These are phyloP conservation scores for Bipolaris sorokiniana DNA, from an alignment of 2,329 filamentous ascomycete species.

Conservation along the genomic window DNA sequence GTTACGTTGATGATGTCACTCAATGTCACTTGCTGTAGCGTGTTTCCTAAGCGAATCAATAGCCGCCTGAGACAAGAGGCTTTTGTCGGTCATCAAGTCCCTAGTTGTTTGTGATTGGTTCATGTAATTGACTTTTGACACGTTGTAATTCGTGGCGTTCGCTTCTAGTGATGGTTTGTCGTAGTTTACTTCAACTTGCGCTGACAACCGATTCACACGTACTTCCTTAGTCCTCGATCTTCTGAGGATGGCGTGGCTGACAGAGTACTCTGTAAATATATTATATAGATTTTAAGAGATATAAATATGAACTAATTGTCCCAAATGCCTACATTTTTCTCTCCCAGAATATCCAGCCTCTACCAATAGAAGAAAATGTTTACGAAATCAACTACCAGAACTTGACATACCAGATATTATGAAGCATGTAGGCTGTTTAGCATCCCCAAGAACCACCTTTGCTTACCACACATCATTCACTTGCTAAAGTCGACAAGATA, in stretches of 20 bases:
- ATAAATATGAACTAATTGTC: no score
- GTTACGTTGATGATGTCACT: constrained; percentile 10
- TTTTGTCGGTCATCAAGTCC: constrained; percentile 4
- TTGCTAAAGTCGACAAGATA: constrained; percentile 1
- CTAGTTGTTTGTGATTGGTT: not conserved
- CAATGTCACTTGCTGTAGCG: constrained; percentile 4
- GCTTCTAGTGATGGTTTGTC: not conserved
- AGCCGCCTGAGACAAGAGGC: not conserved
- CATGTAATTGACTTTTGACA: not conserved
- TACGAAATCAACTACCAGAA: not conserved
- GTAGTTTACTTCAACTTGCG: no score
- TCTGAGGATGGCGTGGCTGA: no score
- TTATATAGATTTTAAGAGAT: no score
- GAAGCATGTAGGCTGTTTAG: no score
- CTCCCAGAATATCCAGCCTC: no score
- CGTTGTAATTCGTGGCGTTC: not conserved
- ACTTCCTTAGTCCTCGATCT: no score
- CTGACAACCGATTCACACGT: not conserved
- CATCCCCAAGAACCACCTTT: not conserved
- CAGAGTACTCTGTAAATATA: no score
- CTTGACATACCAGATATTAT: no score
- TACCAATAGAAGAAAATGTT: not conserved
- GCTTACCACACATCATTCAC: not conserved
- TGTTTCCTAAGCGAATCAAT: constrained; percentile 1
- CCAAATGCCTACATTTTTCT: no score